Base-by-base conservation (phyloP, 768 basidiomycete genomes). In the Leccinum subgranulosum region DNA sequence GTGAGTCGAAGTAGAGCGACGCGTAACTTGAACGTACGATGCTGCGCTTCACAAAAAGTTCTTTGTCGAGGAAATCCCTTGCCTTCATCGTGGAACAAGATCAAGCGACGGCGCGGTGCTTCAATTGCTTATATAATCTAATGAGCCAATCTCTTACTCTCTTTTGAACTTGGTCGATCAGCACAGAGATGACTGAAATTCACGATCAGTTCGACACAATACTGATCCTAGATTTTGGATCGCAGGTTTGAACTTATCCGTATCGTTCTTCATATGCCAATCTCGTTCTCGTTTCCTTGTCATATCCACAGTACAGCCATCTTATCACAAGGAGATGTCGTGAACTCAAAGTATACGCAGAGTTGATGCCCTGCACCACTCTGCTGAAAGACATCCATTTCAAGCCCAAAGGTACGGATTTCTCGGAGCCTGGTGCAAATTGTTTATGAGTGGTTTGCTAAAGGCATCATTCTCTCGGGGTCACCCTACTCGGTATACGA, bases 401-500 rank as follows among this genome's bases (percentile, higher is more conserved):
- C 83, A 93, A 90, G 70, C 97, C 97, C 0, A 96, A 94, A 79
- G 97, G 96, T 93, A 29, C 36, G 64, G 0, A 47, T 9, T 10
- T 15, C 47, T 10, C 9, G 17, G 17, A 59, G 34, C 27, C 36
- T 29, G 43, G 14, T 19, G 33, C 39, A 29, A 12, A 14, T 19
- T 52, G 9, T 43, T 49, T 28, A 51, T 53, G 7, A 21, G 11
- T 9, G 14, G 23, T 31, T 47, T 19, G 15, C 10, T 12, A 7
- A 60, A 89, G 96, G 96, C 56, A 88, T 99, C 71, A 98, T 98
- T 66, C 81, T 99, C 39, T 98, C 95, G 39, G 97, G 97, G 45
- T 98, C 97, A 1, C 97, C 97, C 0, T 98, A 96, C 76, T 98
- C 96, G 31, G 97, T 98, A 19, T 98, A 98, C 73, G 97, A 95